Evolutionary conservation across 176 grass and related monocot species (phyloP).

Genomic region (Saccharum spontaneum): DNA sequence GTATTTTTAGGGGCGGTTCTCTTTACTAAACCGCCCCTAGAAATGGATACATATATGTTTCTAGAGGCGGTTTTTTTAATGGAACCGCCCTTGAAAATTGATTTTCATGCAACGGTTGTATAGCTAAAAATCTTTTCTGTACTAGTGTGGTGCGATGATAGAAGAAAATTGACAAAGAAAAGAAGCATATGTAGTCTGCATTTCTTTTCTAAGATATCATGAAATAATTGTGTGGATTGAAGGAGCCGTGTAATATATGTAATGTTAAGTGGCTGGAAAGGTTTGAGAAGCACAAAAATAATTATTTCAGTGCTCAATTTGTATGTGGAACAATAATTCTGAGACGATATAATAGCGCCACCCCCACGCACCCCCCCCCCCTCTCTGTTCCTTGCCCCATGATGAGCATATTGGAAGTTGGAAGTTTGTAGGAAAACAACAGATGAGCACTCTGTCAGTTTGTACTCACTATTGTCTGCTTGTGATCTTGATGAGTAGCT

Average conservation of each 20-base stretch:
- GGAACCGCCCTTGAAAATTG: too few species aligned
- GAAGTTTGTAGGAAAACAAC: constrained; percentile 35
- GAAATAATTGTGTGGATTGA: neutral
- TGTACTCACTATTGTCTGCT: constrained; percentile 25
- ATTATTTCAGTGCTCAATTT: neutral
- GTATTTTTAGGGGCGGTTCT: too few species aligned
- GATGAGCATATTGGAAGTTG: constrained; percentile 17
- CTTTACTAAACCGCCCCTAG: too few species aligned
- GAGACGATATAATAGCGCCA: neutral
- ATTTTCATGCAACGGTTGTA: too few species aligned
- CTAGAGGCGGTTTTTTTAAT: too few species aligned
- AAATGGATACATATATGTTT: too few species aligned
- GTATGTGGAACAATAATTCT: neutral
- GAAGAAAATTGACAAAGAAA: neutral
- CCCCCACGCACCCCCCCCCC: neutral
- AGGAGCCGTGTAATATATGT: neutral
- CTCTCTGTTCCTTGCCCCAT: neutral
- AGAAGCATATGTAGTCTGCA: neutral
- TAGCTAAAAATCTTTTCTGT: too few species aligned
- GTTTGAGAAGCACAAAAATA: neutral
- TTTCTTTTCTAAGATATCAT: neutral
- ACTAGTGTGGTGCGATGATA: neutral
- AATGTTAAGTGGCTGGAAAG: neutral
- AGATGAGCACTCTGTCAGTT: constrained; percentile 16
- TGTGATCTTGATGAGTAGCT: constrained; percentile 26